Evolutionary conservation across 805 yeast genomes (phyloP).

Genomic region (Groenewaldozyma tartarivorans): DNA sequence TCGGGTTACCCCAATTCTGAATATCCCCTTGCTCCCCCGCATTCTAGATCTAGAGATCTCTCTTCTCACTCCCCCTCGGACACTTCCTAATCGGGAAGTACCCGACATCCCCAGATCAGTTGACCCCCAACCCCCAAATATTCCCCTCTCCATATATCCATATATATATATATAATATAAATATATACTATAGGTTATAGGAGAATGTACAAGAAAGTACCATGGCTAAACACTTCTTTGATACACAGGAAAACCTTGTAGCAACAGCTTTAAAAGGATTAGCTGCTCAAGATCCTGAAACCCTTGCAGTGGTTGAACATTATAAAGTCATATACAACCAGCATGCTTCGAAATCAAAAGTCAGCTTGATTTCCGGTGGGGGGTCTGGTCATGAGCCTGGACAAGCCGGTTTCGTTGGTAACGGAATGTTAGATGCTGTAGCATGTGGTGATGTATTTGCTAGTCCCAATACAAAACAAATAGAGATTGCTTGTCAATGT

Average conservation of each 20-base stretch:
- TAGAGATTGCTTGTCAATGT: conserved; percentile 58
- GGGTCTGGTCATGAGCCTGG: conserved; percentile 95
- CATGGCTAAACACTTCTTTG: conserved; percentile 25
- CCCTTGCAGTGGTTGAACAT: conserved; percentile 40
- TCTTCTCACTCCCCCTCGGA: no score
- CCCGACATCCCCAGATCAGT: no score
- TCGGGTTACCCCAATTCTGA: no score
- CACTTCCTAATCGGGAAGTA: no score
- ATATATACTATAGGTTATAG: no score
- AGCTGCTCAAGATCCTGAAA: conserved; percentile 44
- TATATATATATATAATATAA: no score
- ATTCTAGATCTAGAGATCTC: no score
- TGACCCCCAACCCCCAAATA: no score
- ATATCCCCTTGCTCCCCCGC: no score
- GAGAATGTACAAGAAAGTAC: background rate
- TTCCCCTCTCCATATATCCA: no score
- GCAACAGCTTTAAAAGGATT: conserved; percentile 42
- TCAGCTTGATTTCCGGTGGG: conserved; percentile 77
- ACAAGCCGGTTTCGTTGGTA: conserved; percentile 85
- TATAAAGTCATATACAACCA: conserved; percentile 27
- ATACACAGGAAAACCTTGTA: conserved; percentile 23
- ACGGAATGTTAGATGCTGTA: conserved; percentile 75
- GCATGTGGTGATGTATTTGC: conserved; percentile 86
- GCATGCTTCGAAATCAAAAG: conserved; percentile 22
- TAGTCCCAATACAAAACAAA: conserved; percentile 87